Base-by-base conservation (phyloP, 2,329 filamentous ascomycete genomes). In the Amauroascus niger region DNA sequence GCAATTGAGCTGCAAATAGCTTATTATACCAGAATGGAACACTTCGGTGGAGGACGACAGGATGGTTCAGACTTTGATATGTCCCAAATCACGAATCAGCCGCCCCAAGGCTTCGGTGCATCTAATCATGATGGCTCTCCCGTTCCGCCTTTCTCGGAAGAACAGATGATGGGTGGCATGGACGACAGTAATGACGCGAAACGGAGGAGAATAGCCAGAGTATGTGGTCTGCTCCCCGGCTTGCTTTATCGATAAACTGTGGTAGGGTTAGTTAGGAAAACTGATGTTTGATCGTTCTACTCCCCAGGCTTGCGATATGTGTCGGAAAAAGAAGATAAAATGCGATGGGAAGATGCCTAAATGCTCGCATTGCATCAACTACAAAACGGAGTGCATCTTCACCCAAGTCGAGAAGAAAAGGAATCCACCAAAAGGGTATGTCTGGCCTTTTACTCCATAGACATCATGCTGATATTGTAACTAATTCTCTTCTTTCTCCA, bases 371-470 rank as follows among this genome's bases (percentile, higher is more conserved):
- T 98, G 91, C 70, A 86, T 86, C 69, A 97, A 96, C 70, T 96
- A 96, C 76, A 96, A 96, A 77, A 96, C 90, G 4, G 89, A 95
- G 63, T 98, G 91, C 69, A 81, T 95, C 62, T 97, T 97, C 67
- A 97, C 93, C 0, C 89, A 95, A 68, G 90, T 97, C 35, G 93
- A 98, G 75, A 98, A 98, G 82, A 98, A 98, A 78, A 81, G 93
- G 55, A 93, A 87, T 69, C 91, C 93, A 51, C 93, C 91, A 1
- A 98, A 97, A 77, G 91, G 93, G 89, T 95, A 79, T 60, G 79
- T 69, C 32, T 35, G 8, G 20, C 16, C 20, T 47, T 20, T 20
- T 22, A 39, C 7, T 16, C 11, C 16, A 7, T n/a, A n/a, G n/a
- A n/a, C n/a, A n/a, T n/a, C n/a, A n/a, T n/a, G n/a, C n/a, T n/a